Evolutionary conservation across 2,329 filamentous ascomycete species (phyloP), one percentile per base, ranked within the genome.

Genomic region (Colletotrichum sp.): DNA sequence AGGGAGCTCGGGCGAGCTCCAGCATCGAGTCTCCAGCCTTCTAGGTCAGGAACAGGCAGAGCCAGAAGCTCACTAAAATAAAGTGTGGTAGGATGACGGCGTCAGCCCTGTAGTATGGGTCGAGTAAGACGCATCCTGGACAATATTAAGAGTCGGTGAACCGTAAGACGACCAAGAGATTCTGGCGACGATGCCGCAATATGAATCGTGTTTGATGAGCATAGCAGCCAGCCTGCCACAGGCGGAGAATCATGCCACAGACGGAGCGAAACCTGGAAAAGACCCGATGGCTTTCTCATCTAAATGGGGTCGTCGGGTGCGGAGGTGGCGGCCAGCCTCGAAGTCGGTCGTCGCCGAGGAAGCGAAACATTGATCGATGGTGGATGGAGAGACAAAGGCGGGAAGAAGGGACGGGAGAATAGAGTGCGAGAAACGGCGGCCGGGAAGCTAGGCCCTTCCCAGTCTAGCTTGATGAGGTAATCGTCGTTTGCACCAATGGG

Each of bases 31-130:
- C 7, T 28, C 55, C 60, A 36, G 43, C 43, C 48, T 65, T 43
- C 26, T 61, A 66, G 67, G 28, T 28, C 60, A 74, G 43, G 72
- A 60, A 66, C 72, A 36, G 59, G 48, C 43, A 57, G 60, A 64
- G 36, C 13, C 39, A 16, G 34, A 21, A 24, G 71, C n/a, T 63
- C 66, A 74, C 60, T 55, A 68, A 65, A 60, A 48, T 7, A 48
- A 8, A 70, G 57, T 39, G 28, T 63, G 68, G 39, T 13, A 72
- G 26, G 55, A 72, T 64, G 39, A 67, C 18, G 55, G 26, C 14
- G 73, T 75, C 73, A 75, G 69, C 73, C 63, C n/a, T 72, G 73
- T 64, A 52, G 32, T 7, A 68, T 68, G 39, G 63, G n/a, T 21
- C 36, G 32, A 72, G 57, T 68, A 68, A 75, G 73, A 68, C 63